A percentile compares a stretch with the other conserved stretches of the same genome.
phyloP scores from a whole-genome alignment of 176 grass and related monocot species.

The Sorghum bicolor region DNA sequence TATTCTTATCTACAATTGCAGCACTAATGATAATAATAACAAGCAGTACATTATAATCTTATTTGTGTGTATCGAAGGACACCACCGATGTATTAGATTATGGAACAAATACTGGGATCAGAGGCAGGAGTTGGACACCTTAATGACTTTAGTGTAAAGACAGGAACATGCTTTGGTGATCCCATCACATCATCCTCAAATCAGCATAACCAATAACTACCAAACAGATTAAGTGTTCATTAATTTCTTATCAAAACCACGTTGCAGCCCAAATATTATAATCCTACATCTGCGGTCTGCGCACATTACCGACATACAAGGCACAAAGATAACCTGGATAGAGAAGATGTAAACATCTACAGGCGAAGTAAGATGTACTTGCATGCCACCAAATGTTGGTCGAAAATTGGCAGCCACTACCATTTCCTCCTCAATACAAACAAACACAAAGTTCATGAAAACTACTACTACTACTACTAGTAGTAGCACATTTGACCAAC shows the following conservation, averaged over 20 bases:
- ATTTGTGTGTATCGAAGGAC: not conserved
- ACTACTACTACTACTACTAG: not conserved
- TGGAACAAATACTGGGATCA: slow-evolving; percentile 39
- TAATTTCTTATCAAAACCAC: not conserved
- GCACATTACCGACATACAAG: not conserved
- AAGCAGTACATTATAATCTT: not conserved
- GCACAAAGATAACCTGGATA: not conserved
- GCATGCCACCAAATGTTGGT: not conserved
- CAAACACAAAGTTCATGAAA: not conserved
- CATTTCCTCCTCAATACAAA: not conserved
- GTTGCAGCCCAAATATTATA: not conserved
- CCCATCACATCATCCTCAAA: slow-evolving; percentile 36
- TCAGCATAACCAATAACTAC: slow-evolving; percentile 55
- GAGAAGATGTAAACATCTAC: not conserved
- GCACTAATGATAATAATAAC: not conserved
- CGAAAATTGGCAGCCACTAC: not conserved
- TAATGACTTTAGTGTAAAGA: slow-evolving; percentile 65
- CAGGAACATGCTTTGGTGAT: slow-evolving; percentile 69
- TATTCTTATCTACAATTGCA: slow-evolving; percentile 56
- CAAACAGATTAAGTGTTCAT: not conserved
- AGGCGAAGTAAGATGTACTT: not conserved
- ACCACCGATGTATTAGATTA: not conserved
- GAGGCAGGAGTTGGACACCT: slow-evolving; percentile 55
- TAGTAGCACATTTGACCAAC: not conserved
- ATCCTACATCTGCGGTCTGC: not conserved